Evolutionary conservation across 768 basidiomycete species (phyloP).

Genomic region (Phanerochaete sordida): DNA sequence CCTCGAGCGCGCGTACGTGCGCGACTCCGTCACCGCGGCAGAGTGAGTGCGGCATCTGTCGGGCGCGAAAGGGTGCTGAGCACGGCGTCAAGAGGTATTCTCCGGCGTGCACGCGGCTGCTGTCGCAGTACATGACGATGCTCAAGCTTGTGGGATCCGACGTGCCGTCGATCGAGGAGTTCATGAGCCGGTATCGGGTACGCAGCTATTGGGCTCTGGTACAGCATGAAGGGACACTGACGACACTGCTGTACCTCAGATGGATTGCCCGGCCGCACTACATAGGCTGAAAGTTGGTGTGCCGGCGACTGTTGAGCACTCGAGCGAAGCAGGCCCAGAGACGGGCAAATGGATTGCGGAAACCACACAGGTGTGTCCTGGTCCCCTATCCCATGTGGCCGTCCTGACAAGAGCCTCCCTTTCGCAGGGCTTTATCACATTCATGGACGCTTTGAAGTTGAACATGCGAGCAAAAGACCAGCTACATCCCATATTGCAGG

Average conservation of each 20-base stretch:
- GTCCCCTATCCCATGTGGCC: not conserved
- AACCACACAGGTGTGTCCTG: slow-evolving; percentile 76
- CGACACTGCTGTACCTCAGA: slow-evolving; percentile 37
- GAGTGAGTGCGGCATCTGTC: slow-evolving; percentile 89
- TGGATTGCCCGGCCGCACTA: slow-evolving; percentile 91
- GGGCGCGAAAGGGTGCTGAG: no score
- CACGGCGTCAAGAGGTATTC: slow-evolving; percentile 71
- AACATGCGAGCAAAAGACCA: slow-evolving; percentile 96
- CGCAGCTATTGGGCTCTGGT: not conserved
- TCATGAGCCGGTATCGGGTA: slow-evolving; percentile 87
- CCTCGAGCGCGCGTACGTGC: slow-evolving; percentile 91
- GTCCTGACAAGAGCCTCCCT: not conserved
- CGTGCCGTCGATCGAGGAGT: slow-evolving; percentile 81
- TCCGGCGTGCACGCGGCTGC: slow-evolving; percentile 89
- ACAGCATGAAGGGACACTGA: not conserved
- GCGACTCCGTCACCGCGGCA: slow-evolving; percentile 85
- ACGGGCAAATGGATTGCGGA: slow-evolving; percentile 97
- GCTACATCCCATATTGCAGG: slow-evolving; percentile 90
- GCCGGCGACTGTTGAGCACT: slow-evolving; percentile 95
- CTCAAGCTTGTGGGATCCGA: slow-evolving; percentile 91
- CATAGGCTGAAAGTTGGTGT: slow-evolving; percentile 91
- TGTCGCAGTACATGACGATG: slow-evolving; percentile 98
- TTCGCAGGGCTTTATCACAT: slow-evolving; percentile 89
- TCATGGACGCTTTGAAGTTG: slow-evolving; percentile 96
- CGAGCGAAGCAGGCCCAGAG: slow-evolving; percentile 87